Conservation (phyloP, 345 rosid genomes). For the Moringa oleifera region DNA sequence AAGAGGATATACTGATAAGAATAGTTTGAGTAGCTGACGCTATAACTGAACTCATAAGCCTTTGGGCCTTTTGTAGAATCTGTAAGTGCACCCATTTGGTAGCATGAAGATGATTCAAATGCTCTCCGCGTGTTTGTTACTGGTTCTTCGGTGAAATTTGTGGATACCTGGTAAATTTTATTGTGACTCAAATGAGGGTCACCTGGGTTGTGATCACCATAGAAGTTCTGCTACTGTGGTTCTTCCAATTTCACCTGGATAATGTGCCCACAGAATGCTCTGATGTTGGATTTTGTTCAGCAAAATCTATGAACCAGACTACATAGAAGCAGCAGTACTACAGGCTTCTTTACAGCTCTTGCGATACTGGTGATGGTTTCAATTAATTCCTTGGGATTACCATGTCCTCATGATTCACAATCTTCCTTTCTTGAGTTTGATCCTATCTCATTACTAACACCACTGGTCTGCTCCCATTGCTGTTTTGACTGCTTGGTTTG, state of each 20-base stretch:
- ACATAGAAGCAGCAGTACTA: slow-evolving; percentile 61
- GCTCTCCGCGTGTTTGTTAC: slow-evolving; percentile 68
- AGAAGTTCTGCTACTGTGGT: slow-evolving; percentile 73
- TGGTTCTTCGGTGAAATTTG: slow-evolving; percentile 33
- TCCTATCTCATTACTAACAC: slow-evolving; percentile 85
- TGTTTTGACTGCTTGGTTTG: slow-evolving; percentile 47
- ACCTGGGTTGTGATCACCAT: slow-evolving; percentile 93
- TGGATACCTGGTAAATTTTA: slow-evolving; percentile 47
- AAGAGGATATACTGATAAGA: slow-evolving; percentile 33
- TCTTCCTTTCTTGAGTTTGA: slow-evolving; percentile 70
- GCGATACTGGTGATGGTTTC: slow-evolving; percentile 52
- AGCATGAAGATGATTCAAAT: slow-evolving; percentile 38
- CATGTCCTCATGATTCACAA: slow-evolving; percentile 57
- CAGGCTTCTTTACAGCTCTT: slow-evolving; percentile 56
- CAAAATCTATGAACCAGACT: slow-evolving; percentile 70
- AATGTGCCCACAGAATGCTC: slow-evolving; percentile 91
- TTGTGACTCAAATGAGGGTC: slow-evolving; percentile 1
- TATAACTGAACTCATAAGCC: slow-evolving; percentile 44
- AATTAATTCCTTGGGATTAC: slow-evolving; percentile 67
- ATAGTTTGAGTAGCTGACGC: slow-evolving; percentile 55
- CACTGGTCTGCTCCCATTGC: slow-evolving; percentile 59
- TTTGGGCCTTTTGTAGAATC: slow-evolving; percentile 48
- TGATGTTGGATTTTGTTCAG: slow-evolving; percentile 46
- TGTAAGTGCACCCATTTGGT: slow-evolving; percentile 63
- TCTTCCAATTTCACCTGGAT: slow-evolving; percentile 89